These are phyloP conservation scores for Chenopodium quinoa DNA, from an alignment of 148 eudicot species.

Conservation along the genomic window DNA sequence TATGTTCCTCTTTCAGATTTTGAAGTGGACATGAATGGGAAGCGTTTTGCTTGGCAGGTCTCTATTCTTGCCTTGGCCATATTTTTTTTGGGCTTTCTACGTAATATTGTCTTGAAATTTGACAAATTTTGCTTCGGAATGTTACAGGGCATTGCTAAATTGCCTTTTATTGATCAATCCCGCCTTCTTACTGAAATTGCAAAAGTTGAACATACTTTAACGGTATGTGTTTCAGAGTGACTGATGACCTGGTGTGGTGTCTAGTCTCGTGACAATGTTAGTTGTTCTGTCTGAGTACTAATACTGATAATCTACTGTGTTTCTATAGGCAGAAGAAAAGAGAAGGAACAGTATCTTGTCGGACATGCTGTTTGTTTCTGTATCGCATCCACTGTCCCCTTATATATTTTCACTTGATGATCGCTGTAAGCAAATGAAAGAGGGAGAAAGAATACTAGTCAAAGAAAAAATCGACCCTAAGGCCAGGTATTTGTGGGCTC, in stretches of 20 bases:
- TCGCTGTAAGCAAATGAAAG: conserved; percentile 70
- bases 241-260: not conserved
- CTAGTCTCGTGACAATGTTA: not conserved
- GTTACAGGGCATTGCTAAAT: conserved; percentile 74
- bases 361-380: conserved; percentile 80
- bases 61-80: not conserved
- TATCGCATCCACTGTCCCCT: conserved; percentile 80
- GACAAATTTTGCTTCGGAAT: conserved; percentile 10
- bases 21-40: conserved; percentile 95
- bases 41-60: conserved; percentile 97
- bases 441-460: conserved; percentile 44
- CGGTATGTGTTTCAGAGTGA: conserved; percentile 43
- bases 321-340: conserved; percentile 68
- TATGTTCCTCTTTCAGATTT: conserved; percentile 51
- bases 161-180: conserved; percentile 89
- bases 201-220: conserved; percentile 71
- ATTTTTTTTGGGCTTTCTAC: not conserved
- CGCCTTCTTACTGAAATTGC: conserved; percentile 90
- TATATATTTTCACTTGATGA: conserved; percentile 87
- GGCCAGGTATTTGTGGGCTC: conserved; percentile 61
- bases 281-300: not conserved
- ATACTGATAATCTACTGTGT: conserved; percentile 1
- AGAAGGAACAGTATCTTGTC: conserved; percentile 80
- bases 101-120: conserved; percentile 5
- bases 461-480: conserved; percentile 65